Conservation (phyloP, 306 rosid species). For the Pyrus bretschneideri region DNA sequence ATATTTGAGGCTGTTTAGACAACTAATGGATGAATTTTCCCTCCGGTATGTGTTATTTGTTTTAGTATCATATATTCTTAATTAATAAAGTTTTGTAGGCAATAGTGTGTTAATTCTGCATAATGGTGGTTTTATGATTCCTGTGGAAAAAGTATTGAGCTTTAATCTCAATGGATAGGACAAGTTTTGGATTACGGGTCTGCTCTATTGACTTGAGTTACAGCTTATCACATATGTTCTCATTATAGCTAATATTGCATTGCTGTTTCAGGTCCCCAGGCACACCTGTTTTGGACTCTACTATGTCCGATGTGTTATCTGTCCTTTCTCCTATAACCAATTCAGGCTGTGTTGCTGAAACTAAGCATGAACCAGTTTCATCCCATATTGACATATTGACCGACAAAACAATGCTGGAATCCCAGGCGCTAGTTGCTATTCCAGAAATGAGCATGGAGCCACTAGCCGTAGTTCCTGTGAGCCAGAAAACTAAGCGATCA, state of each 20-base stretch:
- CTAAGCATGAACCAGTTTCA: constrained; percentile 39
- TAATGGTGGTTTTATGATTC: background rate
- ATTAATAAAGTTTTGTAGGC: background rate
- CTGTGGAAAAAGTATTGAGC: background rate
- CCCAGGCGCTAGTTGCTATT: constrained; percentile 49
- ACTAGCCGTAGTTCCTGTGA: constrained; percentile 57
- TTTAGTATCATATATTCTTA: background rate
- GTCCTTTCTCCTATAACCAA: constrained; percentile 39
- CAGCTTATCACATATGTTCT: background rate
- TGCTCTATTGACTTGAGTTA: background rate
- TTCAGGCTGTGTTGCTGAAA: constrained; percentile 33
- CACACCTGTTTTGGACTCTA: constrained; percentile 40
- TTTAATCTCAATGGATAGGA: background rate
- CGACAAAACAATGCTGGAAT: constrained; percentile 44
- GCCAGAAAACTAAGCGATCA: constrained; percentile 50
- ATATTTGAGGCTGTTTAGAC: background rate
- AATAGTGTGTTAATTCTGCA: background rate
- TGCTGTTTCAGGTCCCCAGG: constrained; percentile 50
- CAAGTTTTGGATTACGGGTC: background rate
- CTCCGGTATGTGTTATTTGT: background rate
- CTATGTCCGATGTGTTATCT: constrained; percentile 30
- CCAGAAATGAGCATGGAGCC: constrained; percentile 50
- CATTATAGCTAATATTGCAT: constrained; percentile 19
- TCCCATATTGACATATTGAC: constrained; percentile 36
- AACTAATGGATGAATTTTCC: background rate